Evolutionary conservation across 495 filamentous ascomycete species (phyloP).

Genomic region (Lophiostoma macrostomum): DNA sequence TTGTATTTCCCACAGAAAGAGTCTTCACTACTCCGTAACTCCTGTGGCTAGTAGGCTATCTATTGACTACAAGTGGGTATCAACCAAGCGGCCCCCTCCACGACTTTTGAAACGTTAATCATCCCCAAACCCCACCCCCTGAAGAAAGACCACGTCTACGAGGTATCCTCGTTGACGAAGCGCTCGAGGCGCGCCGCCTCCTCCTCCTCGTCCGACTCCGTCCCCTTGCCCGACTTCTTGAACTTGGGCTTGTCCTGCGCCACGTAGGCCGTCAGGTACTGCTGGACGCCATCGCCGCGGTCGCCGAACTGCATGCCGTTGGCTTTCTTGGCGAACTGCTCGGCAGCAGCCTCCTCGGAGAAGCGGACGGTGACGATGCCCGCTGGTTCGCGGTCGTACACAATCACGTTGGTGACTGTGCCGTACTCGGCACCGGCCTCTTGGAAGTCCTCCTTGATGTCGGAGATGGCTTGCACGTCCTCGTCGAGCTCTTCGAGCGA

Average conservation of each 20-base stretch:
- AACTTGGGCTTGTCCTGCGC: constrained; percentile 37
- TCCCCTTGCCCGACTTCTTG: constrained; percentile 44
- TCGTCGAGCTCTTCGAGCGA: constrained; percentile 80
- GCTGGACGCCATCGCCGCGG: too few relatives aligned
- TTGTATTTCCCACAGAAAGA: too few relatives aligned
- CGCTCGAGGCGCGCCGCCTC: constrained; percentile 40
- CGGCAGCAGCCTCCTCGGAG: constrained; percentile 1
- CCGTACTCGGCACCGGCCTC: constrained; percentile 87
- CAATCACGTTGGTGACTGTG: constrained; percentile 81
- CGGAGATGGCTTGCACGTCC: constrained; percentile 76
- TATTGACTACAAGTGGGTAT: too few relatives aligned
- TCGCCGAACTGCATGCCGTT: constrained; percentile 7
- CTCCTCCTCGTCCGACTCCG: constrained; percentile 43
- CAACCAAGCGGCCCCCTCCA: too few relatives aligned
- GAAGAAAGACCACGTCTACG: too few relatives aligned
- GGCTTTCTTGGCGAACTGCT: not conserved
- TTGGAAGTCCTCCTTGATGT: constrained; percentile 91
- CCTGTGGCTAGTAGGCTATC: too few relatives aligned
- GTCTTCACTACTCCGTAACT: too few relatives aligned
- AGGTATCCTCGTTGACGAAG: constrained; percentile 56
- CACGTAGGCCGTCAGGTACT: constrained; percentile 13
- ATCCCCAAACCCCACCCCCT: too few relatives aligned
- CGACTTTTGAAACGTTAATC: too few relatives aligned
- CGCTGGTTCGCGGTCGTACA: constrained; percentile 85
- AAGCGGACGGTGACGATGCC: constrained; percentile 86